A percentile compares a stretch with the other conserved stretches of the same genome.
phyloP scores from a whole-genome alignment of 2,329 filamentous ascomycete genomes.

The Exophiala sp. region DNA sequence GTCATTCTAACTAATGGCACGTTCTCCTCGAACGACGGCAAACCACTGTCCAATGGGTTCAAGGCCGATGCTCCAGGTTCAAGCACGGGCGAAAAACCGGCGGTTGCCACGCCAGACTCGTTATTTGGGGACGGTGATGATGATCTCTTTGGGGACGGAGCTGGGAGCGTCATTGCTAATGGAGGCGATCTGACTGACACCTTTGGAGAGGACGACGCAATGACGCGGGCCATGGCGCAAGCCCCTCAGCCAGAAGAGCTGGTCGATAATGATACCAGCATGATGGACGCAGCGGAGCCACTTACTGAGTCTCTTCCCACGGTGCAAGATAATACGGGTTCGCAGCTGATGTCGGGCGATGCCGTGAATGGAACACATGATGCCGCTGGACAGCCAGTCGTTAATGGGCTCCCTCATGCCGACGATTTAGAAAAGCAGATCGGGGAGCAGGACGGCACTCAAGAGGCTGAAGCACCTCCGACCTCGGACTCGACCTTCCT shows the following conservation, averaged over 20 bases:
- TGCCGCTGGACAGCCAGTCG: constrained; percentile 28
- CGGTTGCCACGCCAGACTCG: constrained; percentile 66
- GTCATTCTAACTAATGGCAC: constrained; percentile 55
- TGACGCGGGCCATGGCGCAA: constrained; percentile 66
- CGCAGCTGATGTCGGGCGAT: constrained; percentile 9
- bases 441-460: constrained; percentile 45
- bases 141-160: constrained; percentile 81
- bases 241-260: constrained; percentile 50
- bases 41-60: constrained; percentile 52
- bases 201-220: constrained; percentile 78
- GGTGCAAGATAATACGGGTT: constrained; percentile 11
- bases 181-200: constrained; percentile 50
- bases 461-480: constrained; percentile 38
- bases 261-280: constrained; percentile 16
- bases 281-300: constrained; percentile 11
- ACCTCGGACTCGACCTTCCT: constrained; percentile 76
- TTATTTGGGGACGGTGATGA: constrained; percentile 72
- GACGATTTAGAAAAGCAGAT: constrained; percentile 35
- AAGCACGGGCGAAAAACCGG: constrained; percentile 47
- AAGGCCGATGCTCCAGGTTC: constrained; percentile 33
- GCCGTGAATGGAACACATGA: constrained; percentile 25
- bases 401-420: constrained; percentile 40
- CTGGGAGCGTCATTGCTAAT: constrained; percentile 47
- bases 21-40: constrained; percentile 68
- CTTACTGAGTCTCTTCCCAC: background rate